Evolutionary conservation across 2,329 filamentous ascomycete genomes (phyloP), one percentile per base, ranked within the genome.

Genomic region (Ceratocystis cacaofunesta): DNA sequence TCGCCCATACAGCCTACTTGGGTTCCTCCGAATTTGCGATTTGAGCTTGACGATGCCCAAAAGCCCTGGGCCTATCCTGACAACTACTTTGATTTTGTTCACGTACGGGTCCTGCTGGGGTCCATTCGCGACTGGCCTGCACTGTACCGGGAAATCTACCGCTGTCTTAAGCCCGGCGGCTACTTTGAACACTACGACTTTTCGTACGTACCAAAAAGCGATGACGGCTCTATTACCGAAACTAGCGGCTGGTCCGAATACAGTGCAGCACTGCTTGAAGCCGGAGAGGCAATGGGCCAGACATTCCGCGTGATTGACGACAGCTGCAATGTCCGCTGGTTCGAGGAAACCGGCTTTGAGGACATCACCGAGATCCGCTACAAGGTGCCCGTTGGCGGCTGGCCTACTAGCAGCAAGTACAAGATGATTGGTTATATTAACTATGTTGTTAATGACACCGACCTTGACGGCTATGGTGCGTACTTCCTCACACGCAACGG

Each of bases 21-120:
- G 68, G 78, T 84, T 1, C 82, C 83, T 1, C 76, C 78, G 52
- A 87, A 86, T 70, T 81, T 85, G 65, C 78, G 80, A 69, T 87
- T 86, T 68, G 77, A 85, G 68, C 78, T 86, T 58, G 84, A 86
- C 72, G 83, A 87, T 70, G 79, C 81, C 46, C 80, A 83, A 70
- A 77, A 72, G 36, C 71, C 75, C 15, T 78, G 75, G 75, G 80
- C 73, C 73, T 82, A 74, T 50, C 75, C 77, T 0, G 70, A 74
- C 1, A 70, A 78, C 63, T 72, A 77, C 64, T 83, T 84, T 70
- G 83, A 86, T 72, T 82, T 78, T 69, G 78, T 87, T 64, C 84
- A 85, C 70, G 78, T 80, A 17, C 77, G 84, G 4, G 78, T 71
- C 8, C 71, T 85, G 0, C 76, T 84, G 66, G 72, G 73, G 28